Conservation (phyloP, 148 eudicot genomes). For the Arctostaphylos glauca region DNA sequence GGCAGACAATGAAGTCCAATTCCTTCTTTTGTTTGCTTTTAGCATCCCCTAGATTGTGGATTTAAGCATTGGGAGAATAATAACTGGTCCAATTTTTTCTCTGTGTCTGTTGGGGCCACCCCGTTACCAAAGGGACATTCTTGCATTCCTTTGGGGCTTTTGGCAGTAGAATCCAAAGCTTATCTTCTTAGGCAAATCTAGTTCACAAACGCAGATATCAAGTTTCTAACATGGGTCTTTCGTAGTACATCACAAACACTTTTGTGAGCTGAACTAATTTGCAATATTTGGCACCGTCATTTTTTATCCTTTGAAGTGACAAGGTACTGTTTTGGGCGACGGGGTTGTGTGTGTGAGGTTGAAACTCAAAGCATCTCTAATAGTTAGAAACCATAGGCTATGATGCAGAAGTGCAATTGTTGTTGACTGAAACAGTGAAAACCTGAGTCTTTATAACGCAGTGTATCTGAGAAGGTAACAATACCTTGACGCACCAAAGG, state of each 20-base stretch:
- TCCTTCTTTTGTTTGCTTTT: background rate
- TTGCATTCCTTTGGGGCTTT: background rate
- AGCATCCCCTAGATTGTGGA: background rate
- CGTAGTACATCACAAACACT: background rate
- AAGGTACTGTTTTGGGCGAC: background rate
- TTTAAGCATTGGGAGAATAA: background rate
- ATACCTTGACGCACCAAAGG: background rate
- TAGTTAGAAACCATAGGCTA: background rate
- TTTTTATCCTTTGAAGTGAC: background rate
- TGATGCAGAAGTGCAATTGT: background rate
- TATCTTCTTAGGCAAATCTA: background rate
- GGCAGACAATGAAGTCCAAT: background rate
- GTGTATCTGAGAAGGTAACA: background rate
- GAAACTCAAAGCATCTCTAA: background rate
- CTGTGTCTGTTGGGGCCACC: background rate
- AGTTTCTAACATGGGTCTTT: background rate
- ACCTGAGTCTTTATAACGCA: background rate
- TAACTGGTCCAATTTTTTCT: background rate
- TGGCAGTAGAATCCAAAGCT: background rate
- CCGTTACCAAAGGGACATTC: background rate
- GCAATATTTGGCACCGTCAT: background rate
- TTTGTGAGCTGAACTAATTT: background rate
- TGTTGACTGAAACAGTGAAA: background rate
- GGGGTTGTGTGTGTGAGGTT: too few species aligned
- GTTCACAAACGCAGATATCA: background rate